Percentiles rank a stretch among this genome's conserved stretches.
These are phyloP conservation scores for Francoa sonchifolia DNA, from an alignment of 441 rosid species.

Conservation along the genomic window DNA sequence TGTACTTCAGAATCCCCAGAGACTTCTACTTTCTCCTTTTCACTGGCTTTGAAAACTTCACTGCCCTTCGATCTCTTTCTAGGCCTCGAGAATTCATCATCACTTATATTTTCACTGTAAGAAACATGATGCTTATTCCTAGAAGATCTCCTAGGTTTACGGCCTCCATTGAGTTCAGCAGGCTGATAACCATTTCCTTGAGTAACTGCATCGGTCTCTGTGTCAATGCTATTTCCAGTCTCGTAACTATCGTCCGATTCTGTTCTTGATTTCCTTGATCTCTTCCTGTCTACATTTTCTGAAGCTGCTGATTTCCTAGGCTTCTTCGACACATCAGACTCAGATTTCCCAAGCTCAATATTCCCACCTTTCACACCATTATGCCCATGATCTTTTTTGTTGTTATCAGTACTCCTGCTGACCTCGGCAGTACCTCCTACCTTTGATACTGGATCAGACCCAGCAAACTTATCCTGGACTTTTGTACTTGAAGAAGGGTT, in stretches of 20 bases:
- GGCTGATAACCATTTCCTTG: conserved; percentile 12
- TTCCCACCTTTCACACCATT: conserved; percentile 12
- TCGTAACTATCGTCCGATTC: conserved; percentile 20
- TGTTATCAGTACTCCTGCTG: conserved; percentile 10
- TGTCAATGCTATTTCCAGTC: conserved; percentile 6
- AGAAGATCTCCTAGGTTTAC: conserved; percentile 21
- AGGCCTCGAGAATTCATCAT: conserved; percentile 19
- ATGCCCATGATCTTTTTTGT: conserved; percentile 13
- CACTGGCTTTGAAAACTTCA: conserved; percentile 9
- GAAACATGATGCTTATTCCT: conserved; percentile 20
- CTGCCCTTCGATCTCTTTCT: conserved; percentile 18
- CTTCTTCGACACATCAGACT: conserved; percentile 15
- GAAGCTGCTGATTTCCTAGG: conserved; percentile 11
- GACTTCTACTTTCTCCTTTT: conserved; percentile 11
- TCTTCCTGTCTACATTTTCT: conserved; percentile 15
- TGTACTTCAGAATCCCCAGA: conserved; percentile 1
- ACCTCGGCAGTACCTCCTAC: conserved; percentile 11
- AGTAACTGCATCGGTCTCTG: conserved; percentile 2
- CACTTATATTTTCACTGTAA: conserved; percentile 13
- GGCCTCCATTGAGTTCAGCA: conserved; percentile 10
- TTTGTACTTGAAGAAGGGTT: conserved; percentile 18
- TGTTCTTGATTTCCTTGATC: conserved; percentile 12
- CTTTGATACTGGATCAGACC: conserved; percentile 9
- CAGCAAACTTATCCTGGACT: conserved; percentile 4
- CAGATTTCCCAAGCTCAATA: conserved; percentile 14